Evolutionary conservation across 176 grass and related monocot genomes (phyloP).

Genomic region (Lolium perenne): DNA sequence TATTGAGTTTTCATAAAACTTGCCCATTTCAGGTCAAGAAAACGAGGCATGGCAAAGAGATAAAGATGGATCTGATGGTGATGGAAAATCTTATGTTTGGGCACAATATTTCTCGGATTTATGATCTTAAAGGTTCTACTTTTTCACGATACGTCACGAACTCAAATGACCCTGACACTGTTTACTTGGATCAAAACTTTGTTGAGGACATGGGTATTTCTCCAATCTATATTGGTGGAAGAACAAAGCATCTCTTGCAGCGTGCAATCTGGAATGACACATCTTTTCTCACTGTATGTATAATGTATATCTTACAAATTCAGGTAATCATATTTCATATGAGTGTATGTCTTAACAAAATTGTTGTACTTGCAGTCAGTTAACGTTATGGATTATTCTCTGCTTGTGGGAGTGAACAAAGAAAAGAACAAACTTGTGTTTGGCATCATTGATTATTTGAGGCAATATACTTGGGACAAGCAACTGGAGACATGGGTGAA

Average conservation of each 20-base stretch:
- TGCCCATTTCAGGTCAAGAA: conserved; percentile 63
- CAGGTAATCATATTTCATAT: conserved; percentile 38
- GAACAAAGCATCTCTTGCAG: conserved; percentile 90
- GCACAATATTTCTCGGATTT: conserved; percentile 71
- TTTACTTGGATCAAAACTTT: conserved; percentile 92
- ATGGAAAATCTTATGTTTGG: conserved; percentile 99
- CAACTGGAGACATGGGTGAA: conserved; percentile 94
- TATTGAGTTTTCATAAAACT: conserved; percentile 38
- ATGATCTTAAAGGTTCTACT: conserved; percentile 86
- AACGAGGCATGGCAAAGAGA: conserved; percentile 78
- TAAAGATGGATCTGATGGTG: conserved; percentile 90
- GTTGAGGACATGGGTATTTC: conserved; percentile 80
- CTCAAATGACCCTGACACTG: conserved; percentile 58
- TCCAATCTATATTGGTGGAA: conserved; percentile 93
- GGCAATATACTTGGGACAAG: conserved; percentile 98
- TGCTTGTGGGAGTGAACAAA: conserved; percentile 90
- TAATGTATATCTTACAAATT: conserved; percentile 39
- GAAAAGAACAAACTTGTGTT: conserved; percentile 81
- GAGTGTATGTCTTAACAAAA: conserved; percentile 29
- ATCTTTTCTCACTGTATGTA: conserved; percentile 92
- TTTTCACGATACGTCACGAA: conserved; percentile 59
- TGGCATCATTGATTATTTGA: conserved; percentile 93
- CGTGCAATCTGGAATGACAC: conserved; percentile 99
- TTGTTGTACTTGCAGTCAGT: conserved; percentile 70
- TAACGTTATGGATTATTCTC: conserved; percentile 96